Percentiles rank a stretch among this genome's conserved stretches.
phyloP scores from a whole-genome alignment of 2,329 filamentous ascomycete species.

The Gliomastix tumulicola region DNA sequence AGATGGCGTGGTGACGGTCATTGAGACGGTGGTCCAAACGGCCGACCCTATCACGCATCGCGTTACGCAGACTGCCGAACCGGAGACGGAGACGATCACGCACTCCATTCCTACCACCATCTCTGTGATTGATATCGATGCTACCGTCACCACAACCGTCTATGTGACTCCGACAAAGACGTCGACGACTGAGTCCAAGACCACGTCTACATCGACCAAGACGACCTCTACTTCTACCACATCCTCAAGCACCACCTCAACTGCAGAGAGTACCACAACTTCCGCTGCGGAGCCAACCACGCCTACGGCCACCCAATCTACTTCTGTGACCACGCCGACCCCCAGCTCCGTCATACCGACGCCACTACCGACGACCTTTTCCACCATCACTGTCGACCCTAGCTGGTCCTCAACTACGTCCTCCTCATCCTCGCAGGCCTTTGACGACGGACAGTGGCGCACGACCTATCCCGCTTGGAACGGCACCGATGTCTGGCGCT shows the following conservation, averaged over 20 bases:
- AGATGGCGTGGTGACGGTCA: conserved; percentile 20
- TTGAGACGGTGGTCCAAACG: conserved; percentile 22
- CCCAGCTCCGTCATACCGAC: conserved; percentile 7
- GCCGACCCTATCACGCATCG: conserved; percentile 15
- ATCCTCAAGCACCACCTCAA: conserved; percentile 1
- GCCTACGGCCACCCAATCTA: neutral
- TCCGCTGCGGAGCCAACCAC: neutral
- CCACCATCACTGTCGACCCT: too few relatives aligned
- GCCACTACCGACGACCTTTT: too few relatives aligned
- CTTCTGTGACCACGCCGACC: conserved; percentile 1
- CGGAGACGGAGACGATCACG: conserved; percentile 16
- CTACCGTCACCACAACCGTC: conserved; percentile 14
- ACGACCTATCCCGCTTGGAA: conserved; percentile 38
- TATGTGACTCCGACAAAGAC: conserved; percentile 13
- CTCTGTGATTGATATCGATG: conserved; percentile 19
- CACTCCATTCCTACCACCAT: conserved; percentile 18
- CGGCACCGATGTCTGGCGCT: conserved; percentile 15
- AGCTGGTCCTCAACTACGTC: too few relatives aligned
- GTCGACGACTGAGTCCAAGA: conserved; percentile 3
- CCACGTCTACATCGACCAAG: conserved; percentile 4
- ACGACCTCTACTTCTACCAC: conserved; percentile 2
- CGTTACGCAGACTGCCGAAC: conserved; percentile 14
- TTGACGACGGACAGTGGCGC: conserved; percentile 38
- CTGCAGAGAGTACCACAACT: neutral
- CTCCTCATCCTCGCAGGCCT: conserved; percentile 17